These are phyloP conservation scores for Blastocrithidia nonstop DNA, from an alignment of 208 protist genomes.

Conservation along the genomic window DNA sequence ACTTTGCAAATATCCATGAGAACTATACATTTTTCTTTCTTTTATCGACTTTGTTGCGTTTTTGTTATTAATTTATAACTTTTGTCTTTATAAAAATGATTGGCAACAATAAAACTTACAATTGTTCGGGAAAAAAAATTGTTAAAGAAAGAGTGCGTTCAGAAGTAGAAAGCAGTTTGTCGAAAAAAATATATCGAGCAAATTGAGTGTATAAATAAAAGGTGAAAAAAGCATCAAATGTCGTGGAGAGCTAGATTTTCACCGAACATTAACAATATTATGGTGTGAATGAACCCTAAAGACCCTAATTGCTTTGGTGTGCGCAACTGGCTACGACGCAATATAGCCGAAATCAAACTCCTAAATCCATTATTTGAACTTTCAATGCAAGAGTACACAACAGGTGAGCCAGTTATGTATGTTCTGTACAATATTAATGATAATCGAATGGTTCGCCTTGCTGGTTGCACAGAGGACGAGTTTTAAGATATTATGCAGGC, in stretches of 20 bases:
- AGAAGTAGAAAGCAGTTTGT: no score
- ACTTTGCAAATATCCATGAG: no score
- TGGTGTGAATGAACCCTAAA: conserved; percentile 85
- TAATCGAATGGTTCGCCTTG: conserved; percentile 78
- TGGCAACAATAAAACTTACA: no score
- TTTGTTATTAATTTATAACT: no score
- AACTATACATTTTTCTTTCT: no score
- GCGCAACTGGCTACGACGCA: conserved; percentile 85
- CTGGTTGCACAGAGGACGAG: conserved; percentile 76
- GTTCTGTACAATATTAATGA: conserved; percentile 79
- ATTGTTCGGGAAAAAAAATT: no score
- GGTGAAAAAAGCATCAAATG: conserved; percentile 16
- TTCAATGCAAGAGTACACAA: conserved; percentile 80
- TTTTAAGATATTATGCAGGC: conserved; percentile 85
- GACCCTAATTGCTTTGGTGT: conserved; percentile 86
- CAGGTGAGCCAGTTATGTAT: conserved; percentile 85
- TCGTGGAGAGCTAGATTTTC: conserved; percentile 84
- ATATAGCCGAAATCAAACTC: conserved; percentile 80
- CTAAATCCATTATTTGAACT: conserved; percentile 83
- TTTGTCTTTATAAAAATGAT: no score
- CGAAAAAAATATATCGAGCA: no score
- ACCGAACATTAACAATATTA: conserved; percentile 64
- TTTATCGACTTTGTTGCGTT: no score
- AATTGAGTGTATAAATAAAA: background rate
- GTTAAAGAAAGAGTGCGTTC: no score